These are phyloP conservation scores for Saccharum spontaneum DNA, from an alignment of 176 grass and related monocot species.

Conservation along the genomic window DNA sequence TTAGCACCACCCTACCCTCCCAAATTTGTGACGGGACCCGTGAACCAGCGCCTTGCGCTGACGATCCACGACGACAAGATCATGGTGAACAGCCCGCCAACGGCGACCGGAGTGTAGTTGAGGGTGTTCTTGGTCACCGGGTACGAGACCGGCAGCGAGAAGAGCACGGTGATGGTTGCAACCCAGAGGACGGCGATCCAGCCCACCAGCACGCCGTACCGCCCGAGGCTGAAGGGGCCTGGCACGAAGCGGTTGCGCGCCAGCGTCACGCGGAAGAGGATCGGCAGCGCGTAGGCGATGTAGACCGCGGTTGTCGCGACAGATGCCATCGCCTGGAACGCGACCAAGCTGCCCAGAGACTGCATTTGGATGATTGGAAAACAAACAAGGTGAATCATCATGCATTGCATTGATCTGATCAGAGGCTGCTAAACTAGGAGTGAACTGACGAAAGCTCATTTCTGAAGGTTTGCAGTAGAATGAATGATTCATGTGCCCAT, in stretches of 20 bases:
- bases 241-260: neutral
- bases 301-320: neutral
- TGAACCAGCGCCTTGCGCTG: constrained; percentile 80
- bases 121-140: constrained; percentile 74
- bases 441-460: too few species aligned
- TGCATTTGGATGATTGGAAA: neutral
- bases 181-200: too few species aligned
- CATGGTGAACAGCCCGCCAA: constrained; percentile 21
- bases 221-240: neutral
- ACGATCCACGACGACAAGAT: constrained; percentile 1
- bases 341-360: neutral
- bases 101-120: constrained; percentile 66
- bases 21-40: constrained; percentile 52
- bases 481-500: too few species aligned
- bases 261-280: neutral
- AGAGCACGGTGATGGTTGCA: constrained; percentile 17
- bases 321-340: neutral
- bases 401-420: too few species aligned
- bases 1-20: neutral
- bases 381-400: neutral
- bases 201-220: neutral
- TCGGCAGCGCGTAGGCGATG: neutral
- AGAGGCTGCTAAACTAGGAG: too few species aligned
- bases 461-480: too few species aligned
- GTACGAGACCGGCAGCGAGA: constrained; percentile 79